These are phyloP conservation scores for Lentithecium fluviatile DNA, from an alignment of 495 filamentous ascomycete genomes.

Conservation along the genomic window DNA sequence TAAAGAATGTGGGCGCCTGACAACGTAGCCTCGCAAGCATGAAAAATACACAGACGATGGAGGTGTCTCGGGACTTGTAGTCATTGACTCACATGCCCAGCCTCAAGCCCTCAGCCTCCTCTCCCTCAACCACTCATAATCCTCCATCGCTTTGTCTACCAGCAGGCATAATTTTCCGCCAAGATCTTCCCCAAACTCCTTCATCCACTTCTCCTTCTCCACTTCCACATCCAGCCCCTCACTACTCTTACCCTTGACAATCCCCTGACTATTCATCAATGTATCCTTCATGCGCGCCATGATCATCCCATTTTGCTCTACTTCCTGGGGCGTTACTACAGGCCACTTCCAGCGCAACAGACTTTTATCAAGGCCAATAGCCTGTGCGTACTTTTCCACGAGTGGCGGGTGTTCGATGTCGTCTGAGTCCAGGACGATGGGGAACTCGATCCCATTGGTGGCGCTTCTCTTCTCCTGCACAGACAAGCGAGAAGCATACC, in stretches of 20 bases:
- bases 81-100: too few relatives aligned
- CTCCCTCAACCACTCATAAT: neutral
- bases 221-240: neutral
- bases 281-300: neutral
- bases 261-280: neutral
- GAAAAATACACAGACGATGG: too few relatives aligned
- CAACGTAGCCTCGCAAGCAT: too few relatives aligned
- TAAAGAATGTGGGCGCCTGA: too few relatives aligned
- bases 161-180: neutral
- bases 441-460: neutral
- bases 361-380: neutral
- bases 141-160: neutral
- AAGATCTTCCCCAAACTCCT: neutral
- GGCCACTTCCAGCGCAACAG: neutral
- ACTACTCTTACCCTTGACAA: neutral
- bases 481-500: neutral
- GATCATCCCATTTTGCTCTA: neutral
- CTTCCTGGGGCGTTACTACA: neutral
- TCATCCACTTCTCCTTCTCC: neutral
- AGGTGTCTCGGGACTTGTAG: too few relatives aligned
- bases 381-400: neutral
- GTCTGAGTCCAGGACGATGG: neutral
- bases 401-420: neutral
- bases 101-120: neutral
- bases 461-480: neutral